Conservation (phyloP, 2,329 filamentous ascomycete genomes). For the Colletotrichum sidae region DNA sequence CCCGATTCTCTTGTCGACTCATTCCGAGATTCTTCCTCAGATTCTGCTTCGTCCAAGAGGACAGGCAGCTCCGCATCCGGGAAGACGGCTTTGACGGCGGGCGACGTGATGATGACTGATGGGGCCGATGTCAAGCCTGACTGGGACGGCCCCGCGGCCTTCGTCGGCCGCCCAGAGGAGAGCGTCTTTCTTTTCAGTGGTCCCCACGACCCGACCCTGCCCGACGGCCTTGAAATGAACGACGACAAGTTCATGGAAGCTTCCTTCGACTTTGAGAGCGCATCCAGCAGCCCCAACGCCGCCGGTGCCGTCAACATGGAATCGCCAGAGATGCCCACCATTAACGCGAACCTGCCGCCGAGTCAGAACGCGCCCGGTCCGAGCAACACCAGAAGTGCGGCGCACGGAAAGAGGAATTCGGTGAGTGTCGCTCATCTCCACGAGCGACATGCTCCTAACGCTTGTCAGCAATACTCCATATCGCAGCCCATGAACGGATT, state of each 20-base stretch:
- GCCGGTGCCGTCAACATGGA: constrained; percentile 48
- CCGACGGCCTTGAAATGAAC: constrained; percentile 47
- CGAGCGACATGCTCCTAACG: constrained; percentile 42
- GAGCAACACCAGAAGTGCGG: constrained; percentile 41
- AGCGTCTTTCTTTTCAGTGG: constrained; percentile 49
- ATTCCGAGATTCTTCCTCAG: constrained; percentile 63
- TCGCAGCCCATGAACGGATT: constrained; percentile 63
- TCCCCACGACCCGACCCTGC: constrained; percentile 41
- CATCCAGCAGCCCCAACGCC: constrained; percentile 66
- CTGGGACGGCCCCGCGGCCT: constrained; percentile 52
- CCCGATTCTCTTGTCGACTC: constrained; percentile 56
- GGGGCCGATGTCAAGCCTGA: constrained; percentile 53
- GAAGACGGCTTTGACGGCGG: constrained; percentile 53
- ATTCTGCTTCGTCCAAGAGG: constrained; percentile 63
- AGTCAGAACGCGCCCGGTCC: constrained; percentile 39
- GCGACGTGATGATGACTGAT: constrained; percentile 58
- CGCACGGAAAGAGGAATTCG: constrained; percentile 49
- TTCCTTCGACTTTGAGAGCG: constrained; percentile 69
- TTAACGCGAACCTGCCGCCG: constrained; percentile 48
- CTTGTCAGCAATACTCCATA: constrained; percentile 61
- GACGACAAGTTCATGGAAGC: constrained; percentile 60
- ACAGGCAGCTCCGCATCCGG: constrained; percentile 59
- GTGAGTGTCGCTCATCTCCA: constrained; percentile 10
- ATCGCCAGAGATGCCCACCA: constrained; percentile 56
- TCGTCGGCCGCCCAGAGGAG: constrained; percentile 51